These are phyloP conservation scores for Fragaria nilgerrensis DNA, from an alignment of 306 rosid species.

Conservation along the genomic window DNA sequence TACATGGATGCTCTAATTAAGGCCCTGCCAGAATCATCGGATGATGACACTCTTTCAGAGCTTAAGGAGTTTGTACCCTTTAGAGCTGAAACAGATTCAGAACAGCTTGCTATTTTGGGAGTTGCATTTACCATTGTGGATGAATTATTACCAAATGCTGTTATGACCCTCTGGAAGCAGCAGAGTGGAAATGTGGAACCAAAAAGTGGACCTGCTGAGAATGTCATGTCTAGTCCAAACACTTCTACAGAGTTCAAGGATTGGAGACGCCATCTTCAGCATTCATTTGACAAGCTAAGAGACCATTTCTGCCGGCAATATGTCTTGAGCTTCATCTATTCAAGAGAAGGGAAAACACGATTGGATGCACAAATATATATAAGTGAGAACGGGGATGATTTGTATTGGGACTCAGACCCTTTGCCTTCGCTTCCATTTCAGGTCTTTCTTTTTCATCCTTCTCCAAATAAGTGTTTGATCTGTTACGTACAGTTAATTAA, in stretches of 20 bases:
- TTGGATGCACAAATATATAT: slow-evolving; percentile 80
- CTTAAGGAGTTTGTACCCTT: slow-evolving; percentile 64
- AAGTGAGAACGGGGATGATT: slow-evolving; percentile 58
- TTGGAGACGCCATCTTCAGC: slow-evolving; percentile 93
- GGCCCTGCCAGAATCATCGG: slow-evolving; percentile 82
- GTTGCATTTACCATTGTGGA: slow-evolving; percentile 87
- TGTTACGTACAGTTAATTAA: neutral
- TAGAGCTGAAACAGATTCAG: slow-evolving; percentile 94
- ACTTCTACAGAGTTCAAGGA: slow-evolving; percentile 71
- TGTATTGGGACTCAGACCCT: slow-evolving; percentile 58
- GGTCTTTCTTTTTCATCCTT: slow-evolving; percentile 45
- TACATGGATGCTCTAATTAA: slow-evolving; percentile 87
- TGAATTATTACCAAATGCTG: slow-evolving; percentile 77
- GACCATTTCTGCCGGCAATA: slow-evolving; percentile 95
- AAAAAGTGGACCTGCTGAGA: slow-evolving; percentile 49
- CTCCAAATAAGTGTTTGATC: neutral
- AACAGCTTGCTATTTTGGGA: slow-evolving; percentile 85
- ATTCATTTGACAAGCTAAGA: slow-evolving; percentile 87
- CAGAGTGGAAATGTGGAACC: slow-evolving; percentile 53
- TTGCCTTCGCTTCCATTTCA: slow-evolving; percentile 98
- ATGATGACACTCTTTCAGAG: slow-evolving; percentile 82
- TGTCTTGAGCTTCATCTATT: slow-evolving; percentile 86
- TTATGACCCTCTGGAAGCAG: slow-evolving; percentile 61
- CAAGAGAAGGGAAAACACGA: slow-evolving; percentile 90
- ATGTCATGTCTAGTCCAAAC: slow-evolving; percentile 42